Conservation (phyloP, 1,284 basidiomycete species). For the Puccinia brachypodii region DNA sequence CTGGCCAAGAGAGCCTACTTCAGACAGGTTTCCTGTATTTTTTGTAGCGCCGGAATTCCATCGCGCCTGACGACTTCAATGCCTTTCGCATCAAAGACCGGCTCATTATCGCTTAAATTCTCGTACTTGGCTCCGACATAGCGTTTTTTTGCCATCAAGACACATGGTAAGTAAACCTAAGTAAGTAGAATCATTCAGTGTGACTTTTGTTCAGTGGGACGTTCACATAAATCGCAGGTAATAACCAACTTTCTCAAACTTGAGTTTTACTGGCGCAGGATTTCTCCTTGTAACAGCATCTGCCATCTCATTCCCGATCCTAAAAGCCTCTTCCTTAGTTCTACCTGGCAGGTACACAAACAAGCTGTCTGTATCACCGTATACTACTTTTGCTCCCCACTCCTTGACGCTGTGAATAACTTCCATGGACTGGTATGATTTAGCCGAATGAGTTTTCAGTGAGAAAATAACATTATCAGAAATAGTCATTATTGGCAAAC, state of each 20-base stretch:
- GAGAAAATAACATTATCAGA: neutral
- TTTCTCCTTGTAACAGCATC: constrained; percentile 81
- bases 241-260: constrained; percentile 83
- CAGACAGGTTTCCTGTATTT: constrained; percentile 81
- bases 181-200: neutral
- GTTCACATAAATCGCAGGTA: neutral
- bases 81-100: constrained; percentile 91
- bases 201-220: neutral
- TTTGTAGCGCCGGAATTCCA: constrained; percentile 79
- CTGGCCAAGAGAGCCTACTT: constrained; percentile 64
- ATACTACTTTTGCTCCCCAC: constrained; percentile 91
- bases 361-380: constrained; percentile 96
- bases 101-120: constrained; percentile 71
- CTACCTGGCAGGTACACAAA: constrained; percentile 86
- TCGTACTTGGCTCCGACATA: constrained; percentile 98
- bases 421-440: constrained; percentile 69
- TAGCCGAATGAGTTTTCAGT: constrained; percentile 7
- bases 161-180: constrained; percentile 87
- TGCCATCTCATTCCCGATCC: constrained; percentile 87
- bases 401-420: constrained; percentile 73
- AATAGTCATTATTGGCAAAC: constrained; percentile 59
- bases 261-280: constrained; percentile 87
- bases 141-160: constrained; percentile 92
- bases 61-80: constrained; percentile 95
- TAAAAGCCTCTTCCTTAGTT: constrained; percentile 88